Evolutionary conservation across 169 alveolate genomes (phyloP), one percentile per base, ranked within the genome.

Genomic region (Perkinsus chesapeaki): DNA sequence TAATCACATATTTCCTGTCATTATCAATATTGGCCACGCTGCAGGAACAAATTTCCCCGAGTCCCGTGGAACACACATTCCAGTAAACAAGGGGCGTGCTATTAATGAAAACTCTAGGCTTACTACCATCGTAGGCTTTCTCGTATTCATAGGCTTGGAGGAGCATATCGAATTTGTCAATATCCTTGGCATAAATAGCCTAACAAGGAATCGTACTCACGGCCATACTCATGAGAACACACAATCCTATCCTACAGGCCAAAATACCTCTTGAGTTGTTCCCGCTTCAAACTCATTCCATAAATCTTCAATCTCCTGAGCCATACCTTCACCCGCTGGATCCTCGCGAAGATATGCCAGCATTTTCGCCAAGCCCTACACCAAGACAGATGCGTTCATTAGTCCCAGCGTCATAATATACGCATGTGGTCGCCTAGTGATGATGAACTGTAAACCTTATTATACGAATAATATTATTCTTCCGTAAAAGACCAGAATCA

Each of bases 241-340:
- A 60, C 12, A 1, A 27, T 34, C 36, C 31, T 60, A 60, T 20
- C 82, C 82, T 34, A 60, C 82, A 3, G 27, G 3, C 82, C 82
- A 12, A 1, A 7, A 9, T 16, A 60, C 82, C 31, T 60, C 82
- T 34, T 60, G 82, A 1, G 82, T 12, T 34, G 27, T 34, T 7
- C 94, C 94, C 3, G 39, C 93, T 91, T 93, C 94, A n/a, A 47
- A 93, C 39, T 93, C 94, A 31, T 47, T 43, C 94, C 94, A 93
- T 37, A 93, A 39, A 36, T 73, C 93, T 3, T 31, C 39, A 47
- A 93, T 93, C 60, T 93, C 94, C 60, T 90, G 91, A 1, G 92
- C 82, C 31, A 34, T 60, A 12, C 31, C 82, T 1, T 34, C 37
- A 23, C 82, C 27, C 12, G 37, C 82, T 0, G 31, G 31, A 34